Base-by-base conservation (phyloP, 805 yeast genomes). In the Ogataea zsoltii region DNA sequence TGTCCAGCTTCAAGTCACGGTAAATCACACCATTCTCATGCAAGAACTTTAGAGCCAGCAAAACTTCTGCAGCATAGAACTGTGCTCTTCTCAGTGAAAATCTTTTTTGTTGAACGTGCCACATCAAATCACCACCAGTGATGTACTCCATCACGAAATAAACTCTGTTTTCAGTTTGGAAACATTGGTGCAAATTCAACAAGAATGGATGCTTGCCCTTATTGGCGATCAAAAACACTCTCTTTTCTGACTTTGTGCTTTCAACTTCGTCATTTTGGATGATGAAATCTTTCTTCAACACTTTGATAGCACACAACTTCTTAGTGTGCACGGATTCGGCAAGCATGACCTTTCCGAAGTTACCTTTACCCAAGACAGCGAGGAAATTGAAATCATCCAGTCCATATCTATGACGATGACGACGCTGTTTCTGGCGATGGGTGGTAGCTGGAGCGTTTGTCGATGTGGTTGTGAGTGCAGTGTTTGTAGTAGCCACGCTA, bases 101-200 rank as follows among this genome's bases (percentile, higher is more conserved):
- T 58, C 92, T 78, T 48, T 87, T 86, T 60, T 89, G 88, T 68
- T 94, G 99, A 58, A 94, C 95, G 65, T 94, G 99, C 96, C 97
- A 91, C 99, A 94, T 94, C 61, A 94, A 77, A 70, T 94, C 99
- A 66, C 99, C 99, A 48, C 99, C 99, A 16, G 95, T 83, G 41
- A 94, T 85, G 62, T 90, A 94, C 66, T 94, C 98, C 99, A 94
- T 94, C 13, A 96, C 99, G 70, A 94, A 94, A 66, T 94, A 94
- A 33, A 94, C 87, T 62, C 99, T 81, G 63, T 95, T 94, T 56
- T 94, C 99, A 0, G 99, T 94, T 69, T 94, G 99, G 77, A 94
- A 94, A 59, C 97, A 91, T 61, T 97, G 94, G 63, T 84, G 92
- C 51, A 94, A 72, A 58, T 90, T 90, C 56, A 94, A 76, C 62